Evolutionary conservation across 2,329 filamentous ascomycete species (phyloP), one percentile per base, ranked within the genome.

Genomic region (Xylariaceae sp.): DNA sequence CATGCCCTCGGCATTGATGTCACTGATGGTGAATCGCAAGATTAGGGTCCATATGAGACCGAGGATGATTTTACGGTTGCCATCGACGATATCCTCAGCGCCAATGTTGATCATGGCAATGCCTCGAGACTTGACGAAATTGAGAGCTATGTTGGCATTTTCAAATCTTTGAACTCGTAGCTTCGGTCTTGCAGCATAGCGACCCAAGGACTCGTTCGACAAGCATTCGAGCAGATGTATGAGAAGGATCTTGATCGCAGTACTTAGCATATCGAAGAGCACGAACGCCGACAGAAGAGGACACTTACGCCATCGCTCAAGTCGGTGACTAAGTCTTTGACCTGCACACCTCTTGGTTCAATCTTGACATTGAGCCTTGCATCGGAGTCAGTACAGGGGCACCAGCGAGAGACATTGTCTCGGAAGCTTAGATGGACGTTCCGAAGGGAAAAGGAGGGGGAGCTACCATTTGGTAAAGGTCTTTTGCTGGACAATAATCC

Each of bases 81-180:
- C 94, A 69, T 99, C 92, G 30, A 99, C 94, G 19, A 99, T 89
- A 77, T 99, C 94, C 71, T 97, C 94, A 7, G 94, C 94, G 46
- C 94, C 94, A 63, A 97, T 97, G 62, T 99, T 99, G 59, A 90
- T 96, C 86, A 99, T 89, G 68, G 96, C 92, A 56, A 99, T 97
- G 17, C 90, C 86, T 60, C 90, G 79, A 50, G 83, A 85, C 66
- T 89, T 95, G 74, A 99, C 90, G 64, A 94, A 99, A 70, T 96
- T 86, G 54, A 99, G 83, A 44, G 90, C 89, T 60, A 91, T 86
- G 75, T 97, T 97, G 69, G 94, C 92, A 80, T 99, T 99, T 70
- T 99, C 94, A 71, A 97, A 99, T 61, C 85, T 86, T 74, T 99
- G 94, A 45, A 99, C 94, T 50, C 94, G 90, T 60, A 99, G 79